Evolutionary conservation across 306 rosid genomes (phyloP).

Genomic region (Comarum palustre): DNA sequence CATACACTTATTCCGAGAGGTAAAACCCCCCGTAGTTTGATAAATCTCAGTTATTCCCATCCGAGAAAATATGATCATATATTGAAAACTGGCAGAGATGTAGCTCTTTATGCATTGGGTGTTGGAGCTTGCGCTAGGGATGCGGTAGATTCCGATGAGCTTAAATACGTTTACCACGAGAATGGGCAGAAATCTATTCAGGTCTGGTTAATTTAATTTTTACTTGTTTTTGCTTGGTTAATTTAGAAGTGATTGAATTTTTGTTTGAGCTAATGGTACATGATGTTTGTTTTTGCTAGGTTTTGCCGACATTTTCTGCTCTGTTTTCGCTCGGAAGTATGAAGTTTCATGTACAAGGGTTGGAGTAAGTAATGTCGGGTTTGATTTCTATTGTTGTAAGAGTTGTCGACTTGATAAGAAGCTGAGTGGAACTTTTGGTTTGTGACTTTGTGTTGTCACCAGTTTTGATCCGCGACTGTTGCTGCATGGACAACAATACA

Average conservation of each 20-base stretch:
- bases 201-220: conserved; percentile 41
- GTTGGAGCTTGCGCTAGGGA: conserved; percentile 70
- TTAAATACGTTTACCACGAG: conserved; percentile 78
- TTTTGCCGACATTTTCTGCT: conserved; percentile 85
- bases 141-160: conserved; percentile 77
- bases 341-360: conserved; percentile 46
- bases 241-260: not conserved
- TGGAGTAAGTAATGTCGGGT: conserved; percentile 57
- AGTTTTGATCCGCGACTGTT: conserved; percentile 85
- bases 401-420: not conserved
- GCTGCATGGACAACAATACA: conserved; percentile 89
- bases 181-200: conserved; percentile 62
- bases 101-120: conserved; percentile 76
- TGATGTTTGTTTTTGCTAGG: conserved; percentile 37
- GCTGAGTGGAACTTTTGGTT: conserved; percentile 15
- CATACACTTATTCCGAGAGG: conserved; percentile 69
- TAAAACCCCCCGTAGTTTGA: conserved; percentile 9
- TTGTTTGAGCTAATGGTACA: not conserved
- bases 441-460: conserved; percentile 18
- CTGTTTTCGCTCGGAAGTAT: conserved; percentile 37
- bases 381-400: conserved; percentile 18
- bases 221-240: not conserved
- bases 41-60: not conserved
- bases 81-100: conserved; percentile 49
- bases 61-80: not conserved